Evolutionary conservation across 768 basidiomycete species (phyloP), one percentile per base, ranked within the genome.

Genomic region (Mycena indigotica): DNA sequence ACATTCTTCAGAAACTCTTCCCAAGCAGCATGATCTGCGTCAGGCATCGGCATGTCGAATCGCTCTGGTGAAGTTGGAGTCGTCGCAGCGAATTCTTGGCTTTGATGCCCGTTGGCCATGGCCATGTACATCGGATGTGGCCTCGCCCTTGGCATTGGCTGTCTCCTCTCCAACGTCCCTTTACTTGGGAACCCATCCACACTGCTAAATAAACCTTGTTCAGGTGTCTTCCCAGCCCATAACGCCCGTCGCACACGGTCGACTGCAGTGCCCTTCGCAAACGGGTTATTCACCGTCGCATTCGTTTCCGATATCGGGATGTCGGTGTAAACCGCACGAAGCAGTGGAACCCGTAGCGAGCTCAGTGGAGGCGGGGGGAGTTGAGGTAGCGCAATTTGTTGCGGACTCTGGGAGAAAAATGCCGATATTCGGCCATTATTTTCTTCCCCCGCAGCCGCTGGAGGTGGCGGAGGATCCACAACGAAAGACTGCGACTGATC

Each of bases 1-100:
- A 63, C 62, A 28, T 58, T 63, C 55, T 63, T 59, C 55, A 63
- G 25, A 35, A 63, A 63, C 62, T 59, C 58, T 58, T 63, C 55
- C 62, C 62, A 63, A 5, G 56, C 57, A 50, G 58, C 58, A 41
- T 60, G n/a, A n/a, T n/a, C n/a, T n/a, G n/a, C 62, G 28, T 63
- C 62, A 49, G 50, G 50, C 56, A 62, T 62, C 30, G 60, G 60
- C 41, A 57, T 41, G 52, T 53, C 50, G 40, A 53, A 24, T 21
- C 52, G 55, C 52, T 57, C 56, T 19, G 52, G 56, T 2, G 38
- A 8, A 35, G 32, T 17, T 8, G 10, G 32, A 35, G n/a, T n/a
- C n/a, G n/a, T 35, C 32, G 32, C 32, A 17, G 32, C 32, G 32
- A 8, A 8, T 17, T 17, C 32, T 35, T 17, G 8, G 10, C 32